Evolutionary conservation across 768 basidiomycete species (phyloP), one percentile per base, ranked within the genome.

Genomic region (Kwoniella sp.): DNA sequence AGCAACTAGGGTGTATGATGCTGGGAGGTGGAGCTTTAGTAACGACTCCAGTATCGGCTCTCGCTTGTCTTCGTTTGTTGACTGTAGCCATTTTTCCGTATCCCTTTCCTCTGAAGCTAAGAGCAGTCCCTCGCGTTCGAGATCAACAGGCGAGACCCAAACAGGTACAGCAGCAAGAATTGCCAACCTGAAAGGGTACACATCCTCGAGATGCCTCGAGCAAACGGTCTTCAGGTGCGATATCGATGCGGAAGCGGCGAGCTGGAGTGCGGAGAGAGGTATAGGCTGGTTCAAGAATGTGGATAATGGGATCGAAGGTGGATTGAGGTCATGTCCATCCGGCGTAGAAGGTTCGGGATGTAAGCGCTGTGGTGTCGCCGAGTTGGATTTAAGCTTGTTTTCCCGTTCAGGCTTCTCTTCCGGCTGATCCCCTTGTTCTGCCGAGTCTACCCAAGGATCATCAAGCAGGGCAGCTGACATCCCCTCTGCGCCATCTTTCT

Each of bases 81-180:
- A 17, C 29, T 23, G 52, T 38, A 53, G 17, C 50, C 52, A 52
- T 30, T 72, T 62, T 23, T 67, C 73, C 11, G 38, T 26, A 2
- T 62, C 67, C 15, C 62, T 55, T 26, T 58, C 61, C 0, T 45
- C 65, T 5, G 65, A n/a, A 3, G 60, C 31, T 1, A 71, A 70
- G 0, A 77, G 63, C 0, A 77, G 47, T 2, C 63, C 65, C 7
- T 53, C 57, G 2, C 38, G 20, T 20, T 68, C 60, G 47, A 79
- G 48, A 20, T 74, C 82, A 0, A 85, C 83, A 1, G 93, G 90
- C 55, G 87, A 83, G 9, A 84, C 82, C 80, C 92, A 87, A 70
- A 87, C 86, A 31, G 95, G 92, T 61, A 96, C 85, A 61, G 83
- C 84, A 59, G 89, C 86, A 58, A 94, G 83, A 55, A 97, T 85